phyloP scores from a whole-genome alignment of 805 yeast genomes.

The Lipomyces lipofer region DNA sequence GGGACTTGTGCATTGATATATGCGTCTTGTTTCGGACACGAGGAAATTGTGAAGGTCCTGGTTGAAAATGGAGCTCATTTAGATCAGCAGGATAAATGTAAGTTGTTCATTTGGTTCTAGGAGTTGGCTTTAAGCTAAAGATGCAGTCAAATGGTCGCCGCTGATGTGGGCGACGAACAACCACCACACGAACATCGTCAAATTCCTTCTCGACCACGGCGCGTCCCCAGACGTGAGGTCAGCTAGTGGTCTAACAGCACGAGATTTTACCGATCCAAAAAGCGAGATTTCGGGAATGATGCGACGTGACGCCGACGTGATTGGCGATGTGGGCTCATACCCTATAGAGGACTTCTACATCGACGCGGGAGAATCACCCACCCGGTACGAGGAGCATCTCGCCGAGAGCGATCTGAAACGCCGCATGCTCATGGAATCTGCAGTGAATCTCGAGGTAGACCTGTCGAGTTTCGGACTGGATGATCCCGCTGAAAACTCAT shows the following conservation, averaged over 20 bases:
- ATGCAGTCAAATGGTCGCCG: conserved; percentile 47
- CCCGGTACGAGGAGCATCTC: conserved; percentile 8
- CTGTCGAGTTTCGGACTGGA: conserved; percentile 33
- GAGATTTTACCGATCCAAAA: conserved; percentile 58
- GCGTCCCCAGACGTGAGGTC: conserved; percentile 58
- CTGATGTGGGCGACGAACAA: conserved; percentile 84
- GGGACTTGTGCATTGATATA: conserved; percentile 45
- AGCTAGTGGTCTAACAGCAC: conserved; percentile 52
- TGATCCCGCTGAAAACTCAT: conserved; percentile 22
- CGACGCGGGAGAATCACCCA: conserved; percentile 26
- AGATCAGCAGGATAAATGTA: conserved; percentile 40
- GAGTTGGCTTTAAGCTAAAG: not conserved
- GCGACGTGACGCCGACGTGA: conserved; percentile 14
- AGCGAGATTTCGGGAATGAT: conserved; percentile 60
- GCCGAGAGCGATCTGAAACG: conserved; percentile 29
- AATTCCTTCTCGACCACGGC: conserved; percentile 58
- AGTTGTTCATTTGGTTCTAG: not conserved
- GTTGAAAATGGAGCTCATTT: conserved; percentile 42
- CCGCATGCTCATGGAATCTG: conserved; percentile 36
- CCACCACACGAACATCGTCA: conserved; percentile 55
- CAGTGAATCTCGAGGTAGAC: conserved; percentile 39
- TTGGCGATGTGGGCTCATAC: conserved; percentile 9
- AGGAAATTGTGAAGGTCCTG: conserved; percentile 39
- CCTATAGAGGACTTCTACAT: conserved; percentile 34
- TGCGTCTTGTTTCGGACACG: conserved; percentile 46